phyloP scores from a whole-genome alignment of 495 filamentous ascomycete genomes.

The Annulohypoxylon nitens region DNA sequence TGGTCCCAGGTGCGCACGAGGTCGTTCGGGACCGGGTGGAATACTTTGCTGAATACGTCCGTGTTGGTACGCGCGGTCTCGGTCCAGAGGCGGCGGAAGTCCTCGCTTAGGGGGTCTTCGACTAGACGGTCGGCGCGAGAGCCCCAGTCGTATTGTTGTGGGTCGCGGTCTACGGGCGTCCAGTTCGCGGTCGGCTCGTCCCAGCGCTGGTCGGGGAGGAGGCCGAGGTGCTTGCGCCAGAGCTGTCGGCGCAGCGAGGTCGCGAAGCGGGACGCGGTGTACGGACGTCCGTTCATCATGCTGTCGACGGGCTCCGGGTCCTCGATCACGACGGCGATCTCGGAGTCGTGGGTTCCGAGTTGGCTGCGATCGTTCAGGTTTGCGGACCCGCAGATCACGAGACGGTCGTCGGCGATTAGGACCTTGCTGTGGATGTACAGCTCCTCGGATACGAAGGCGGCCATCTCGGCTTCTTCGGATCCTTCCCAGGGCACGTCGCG shows the following conservation, averaged over 20 bases:
- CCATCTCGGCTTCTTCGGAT: conserved; percentile 77
- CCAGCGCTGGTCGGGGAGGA: conserved; percentile 77
- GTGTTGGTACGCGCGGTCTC: conserved; percentile 82
- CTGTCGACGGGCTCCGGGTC: conserved; percentile 78
- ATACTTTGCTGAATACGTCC: conserved; percentile 84
- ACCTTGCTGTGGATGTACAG: conserved; percentile 96
- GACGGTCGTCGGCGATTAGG: conserved; percentile 89
- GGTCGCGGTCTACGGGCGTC: conserved; percentile 74
- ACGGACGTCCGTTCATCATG: conserved; percentile 77
- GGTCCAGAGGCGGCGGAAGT: conserved; percentile 79
- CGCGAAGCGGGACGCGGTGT: conserved; percentile 82
- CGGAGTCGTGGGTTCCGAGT: conserved; percentile 86
- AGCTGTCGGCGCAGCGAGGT: conserved; percentile 84
- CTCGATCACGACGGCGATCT: conserved; percentile 85
- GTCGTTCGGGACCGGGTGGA: conserved; percentile 91
- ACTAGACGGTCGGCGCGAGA: conserved; percentile 79
- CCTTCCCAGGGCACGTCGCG: conserved; percentile 84
- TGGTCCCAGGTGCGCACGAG: conserved; percentile 82
- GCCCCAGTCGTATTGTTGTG: conserved; percentile 87
- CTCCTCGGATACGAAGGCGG: conserved; percentile 92
- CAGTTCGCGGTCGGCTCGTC: conserved; percentile 76
- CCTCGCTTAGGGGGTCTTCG: conserved; percentile 76
- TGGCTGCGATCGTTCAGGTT: conserved; percentile 97
- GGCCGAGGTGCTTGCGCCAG: conserved; percentile 91
- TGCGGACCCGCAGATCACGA: conserved; percentile 91